A percentile compares a stretch with the other conserved stretches of the same genome.
These are phyloP conservation scores for Isabelozyma gotoi DNA, from an alignment of 805 yeast species.

Conservation along the genomic window DNA sequence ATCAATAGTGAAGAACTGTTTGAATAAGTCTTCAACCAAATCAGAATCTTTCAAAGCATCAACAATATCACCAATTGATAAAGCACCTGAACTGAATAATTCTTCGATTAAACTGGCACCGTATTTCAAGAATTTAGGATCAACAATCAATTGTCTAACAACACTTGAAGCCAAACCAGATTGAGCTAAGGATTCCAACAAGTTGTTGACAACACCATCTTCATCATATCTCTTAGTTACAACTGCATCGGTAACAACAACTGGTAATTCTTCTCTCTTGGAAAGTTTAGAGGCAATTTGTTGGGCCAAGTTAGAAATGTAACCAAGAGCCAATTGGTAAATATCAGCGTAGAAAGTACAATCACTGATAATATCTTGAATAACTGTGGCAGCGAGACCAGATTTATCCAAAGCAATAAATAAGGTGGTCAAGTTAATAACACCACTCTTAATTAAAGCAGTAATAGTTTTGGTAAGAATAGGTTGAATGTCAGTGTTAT, in stretches of 20 bases:
- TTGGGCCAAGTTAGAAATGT: conserved; percentile 29
- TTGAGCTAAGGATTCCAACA: conserved; percentile 39
- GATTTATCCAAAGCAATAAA: conserved; percentile 40
- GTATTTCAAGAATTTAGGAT: conserved; percentile 33
- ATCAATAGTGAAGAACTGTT: conserved; percentile 28
- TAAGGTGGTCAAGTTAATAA: conserved; percentile 34
- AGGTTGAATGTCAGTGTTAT: conserved; percentile 29
- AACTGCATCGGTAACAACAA: background rate
- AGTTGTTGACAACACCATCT: conserved; percentile 29
- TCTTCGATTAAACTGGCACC: conserved; percentile 32
- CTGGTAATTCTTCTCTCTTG: background rate
- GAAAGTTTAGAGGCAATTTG: conserved; percentile 13
- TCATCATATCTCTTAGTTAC: conserved; percentile 16
- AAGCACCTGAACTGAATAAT: conserved; percentile 28
- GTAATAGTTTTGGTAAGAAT: conserved; percentile 28
- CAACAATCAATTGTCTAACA: conserved; percentile 38
- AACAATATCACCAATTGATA: conserved; percentile 24
- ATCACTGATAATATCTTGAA: conserved; percentile 33
- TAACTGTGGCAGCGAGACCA: conserved; percentile 39
- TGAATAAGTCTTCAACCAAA: conserved; percentile 32
- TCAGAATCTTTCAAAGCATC: conserved; percentile 32
- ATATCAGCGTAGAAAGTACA: conserved; percentile 40
- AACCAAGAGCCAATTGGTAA: conserved; percentile 32
- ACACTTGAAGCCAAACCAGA: conserved; percentile 44
- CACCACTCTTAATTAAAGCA: conserved; percentile 28